These are phyloP conservation scores for Cicer chorassanicum DNA, from an alignment of 306 rosid genomes.

Conservation along the genomic window DNA sequence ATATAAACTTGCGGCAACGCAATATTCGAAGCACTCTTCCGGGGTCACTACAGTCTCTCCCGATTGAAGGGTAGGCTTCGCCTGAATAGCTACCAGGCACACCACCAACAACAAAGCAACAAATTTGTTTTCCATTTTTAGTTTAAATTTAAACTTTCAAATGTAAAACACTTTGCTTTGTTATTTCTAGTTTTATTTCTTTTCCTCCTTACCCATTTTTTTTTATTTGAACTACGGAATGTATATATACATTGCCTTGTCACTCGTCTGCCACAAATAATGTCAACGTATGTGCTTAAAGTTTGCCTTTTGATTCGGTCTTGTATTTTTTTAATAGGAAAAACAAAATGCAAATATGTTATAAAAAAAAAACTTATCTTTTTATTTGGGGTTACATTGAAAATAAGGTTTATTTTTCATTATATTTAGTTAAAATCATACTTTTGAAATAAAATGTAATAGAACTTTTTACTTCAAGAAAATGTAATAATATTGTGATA, in stretches of 20 bases:
- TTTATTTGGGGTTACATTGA: no score
- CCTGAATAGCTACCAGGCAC: conserved; percentile 1
- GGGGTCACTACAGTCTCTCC: no score
- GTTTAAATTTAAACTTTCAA: neutral
- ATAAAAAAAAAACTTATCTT: no score
- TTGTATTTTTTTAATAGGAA: no score
- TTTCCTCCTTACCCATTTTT: neutral
- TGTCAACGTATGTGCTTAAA: neutral
- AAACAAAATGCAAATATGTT: no score
- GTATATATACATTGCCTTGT: neutral
- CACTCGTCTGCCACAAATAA: neutral
- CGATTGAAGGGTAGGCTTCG: no score
- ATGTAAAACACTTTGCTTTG: neutral
- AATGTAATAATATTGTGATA: no score
- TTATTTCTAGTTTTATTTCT: neutral
- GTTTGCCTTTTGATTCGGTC: neutral
- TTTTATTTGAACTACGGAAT: neutral
- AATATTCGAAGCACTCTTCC: neutral
- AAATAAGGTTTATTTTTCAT: no score
- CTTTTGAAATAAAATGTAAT: no score
- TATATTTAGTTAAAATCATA: no score
- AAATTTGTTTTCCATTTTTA: conserved; percentile 6
- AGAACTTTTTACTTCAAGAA: no score
- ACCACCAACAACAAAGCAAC: conserved; percentile 35
- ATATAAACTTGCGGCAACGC: neutral